Evolutionary conservation across 257 asterid species (phyloP).

Genomic region (Solanum lycopersicoides): DNA sequence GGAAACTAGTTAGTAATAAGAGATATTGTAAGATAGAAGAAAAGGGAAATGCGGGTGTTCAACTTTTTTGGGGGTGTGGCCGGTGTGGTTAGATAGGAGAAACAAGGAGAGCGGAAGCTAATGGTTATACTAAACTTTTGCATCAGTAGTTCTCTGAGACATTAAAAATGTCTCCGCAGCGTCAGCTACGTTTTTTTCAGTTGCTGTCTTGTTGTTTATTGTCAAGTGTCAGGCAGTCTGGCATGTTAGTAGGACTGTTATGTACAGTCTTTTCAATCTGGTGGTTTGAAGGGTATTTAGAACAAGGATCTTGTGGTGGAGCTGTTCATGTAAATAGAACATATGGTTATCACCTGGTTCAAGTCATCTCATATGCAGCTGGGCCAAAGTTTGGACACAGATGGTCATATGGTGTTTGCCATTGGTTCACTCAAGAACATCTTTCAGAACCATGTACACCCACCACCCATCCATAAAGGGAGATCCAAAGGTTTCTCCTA

Average conservation of each 20-base stretch:
- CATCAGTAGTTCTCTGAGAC: not conserved
- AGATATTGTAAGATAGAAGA: not conserved
- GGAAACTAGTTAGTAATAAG: not conserved
- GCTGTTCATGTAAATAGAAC: not conserved
- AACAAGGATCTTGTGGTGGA: not conserved
- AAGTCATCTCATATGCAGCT: not conserved
- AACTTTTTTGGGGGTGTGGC: not conserved
- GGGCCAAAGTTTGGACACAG: not conserved
- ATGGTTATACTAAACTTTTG: not conserved
- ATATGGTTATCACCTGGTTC: not conserved
- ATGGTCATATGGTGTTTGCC: not conserved
- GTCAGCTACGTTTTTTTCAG: not conserved
- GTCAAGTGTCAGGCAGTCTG: not conserved
- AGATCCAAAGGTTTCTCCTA: not conserved
- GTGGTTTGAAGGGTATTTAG: not conserved
- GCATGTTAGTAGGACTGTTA: not conserved
- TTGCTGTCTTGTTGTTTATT: not conserved
- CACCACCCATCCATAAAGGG: not conserved
- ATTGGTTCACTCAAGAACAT: not conserved
- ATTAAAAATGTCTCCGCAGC: not conserved
- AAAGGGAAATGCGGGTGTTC: not conserved
- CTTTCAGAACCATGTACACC: not conserved
- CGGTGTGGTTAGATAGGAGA: not conserved
- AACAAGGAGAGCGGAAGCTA: not conserved
- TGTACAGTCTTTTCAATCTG: not conserved